Conservation (phyloP, 129 eudicot genomes). For the Pulicaria dysenterica region DNA sequence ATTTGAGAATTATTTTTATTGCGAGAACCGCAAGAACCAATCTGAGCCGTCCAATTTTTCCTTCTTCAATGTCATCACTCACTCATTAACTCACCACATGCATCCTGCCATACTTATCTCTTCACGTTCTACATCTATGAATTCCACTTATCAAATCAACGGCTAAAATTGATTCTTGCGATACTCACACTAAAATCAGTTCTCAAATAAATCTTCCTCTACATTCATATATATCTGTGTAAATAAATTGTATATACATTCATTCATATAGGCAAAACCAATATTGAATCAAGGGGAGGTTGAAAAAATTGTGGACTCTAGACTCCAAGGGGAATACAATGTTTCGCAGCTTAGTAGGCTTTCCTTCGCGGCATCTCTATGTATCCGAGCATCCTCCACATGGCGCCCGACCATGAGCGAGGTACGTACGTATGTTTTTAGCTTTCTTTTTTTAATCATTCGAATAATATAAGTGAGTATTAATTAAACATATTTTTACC, state of each 20-base stretch:
- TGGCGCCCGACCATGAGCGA: conserved; percentile 98
- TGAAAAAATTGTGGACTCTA: conserved; percentile 66
- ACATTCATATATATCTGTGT: background rate
- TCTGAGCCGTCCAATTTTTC: no score
- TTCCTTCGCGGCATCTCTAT: conserved; percentile 85
- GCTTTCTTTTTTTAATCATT: conserved; percentile 1
- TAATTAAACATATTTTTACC: background rate
- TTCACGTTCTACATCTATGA: no score
- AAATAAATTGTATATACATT: no score
- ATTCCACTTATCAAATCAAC: no score
- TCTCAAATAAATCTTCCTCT: no score
- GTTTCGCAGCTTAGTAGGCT: conserved; percentile 52
- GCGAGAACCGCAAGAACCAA: no score
- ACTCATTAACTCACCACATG: no score
- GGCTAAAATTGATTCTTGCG: no score
- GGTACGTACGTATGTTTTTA: conserved; percentile 48
- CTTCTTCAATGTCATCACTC: no score
- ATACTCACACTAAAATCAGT: no score
- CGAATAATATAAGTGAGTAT: background rate
- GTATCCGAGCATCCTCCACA: conserved; percentile 76
- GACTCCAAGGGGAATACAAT: conserved; percentile 68
- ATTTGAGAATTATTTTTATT: no score
- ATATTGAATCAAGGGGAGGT: conserved; percentile 59
- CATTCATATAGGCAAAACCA: conserved; percentile 69
- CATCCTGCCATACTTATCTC: no score